Evolutionary conservation across 163 green algal species (phyloP), one percentile per base, ranked within the genome.

Genomic region (Chlorella variabilis): DNA sequence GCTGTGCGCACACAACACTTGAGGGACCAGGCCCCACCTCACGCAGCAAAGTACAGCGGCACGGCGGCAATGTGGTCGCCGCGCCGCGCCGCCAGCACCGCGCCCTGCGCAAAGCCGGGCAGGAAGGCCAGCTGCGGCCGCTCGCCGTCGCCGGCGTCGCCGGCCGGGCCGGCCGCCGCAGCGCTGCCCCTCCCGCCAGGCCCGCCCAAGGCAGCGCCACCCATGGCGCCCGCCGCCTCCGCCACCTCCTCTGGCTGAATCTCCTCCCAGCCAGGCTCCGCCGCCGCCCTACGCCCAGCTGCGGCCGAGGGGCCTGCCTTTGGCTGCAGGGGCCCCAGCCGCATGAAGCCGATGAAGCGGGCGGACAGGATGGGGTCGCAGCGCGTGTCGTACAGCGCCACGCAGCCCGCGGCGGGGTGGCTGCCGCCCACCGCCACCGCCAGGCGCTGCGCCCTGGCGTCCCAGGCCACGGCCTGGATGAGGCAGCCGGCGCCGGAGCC

Each of bases 351-450:
- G n/a, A 86, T 82, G 71, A 86, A 82, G 20, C 82, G 63, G 5
- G 82, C 82, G 8, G 74, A 73, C 20, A 82, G 34, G 39, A 86
- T 78, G 31, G 82, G 82, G n/a, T 86, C 74, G 48, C 62, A 80
- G n/a, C 82, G 74, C 8, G 74, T 82, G 74, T 86, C 82, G 38
- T 83, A 86, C 36, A 86, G 62, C 15, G 82, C 82, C 0, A 78
- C 74, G 29, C 36, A 59, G 45, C 74, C 74, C 9, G 80, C 65
- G 15, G 63, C 74, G 20, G 75, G 82, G 82, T 86, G 82, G 38
- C n/a, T 25, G 51, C 56, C 51, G 11, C 65, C 80, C 49, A 86
- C 69, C 23, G 71, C 71, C 20, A 86, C 36, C 15, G 74, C 82
- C 63, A 86, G 71, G n/a, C 82, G 71, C 71, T 83, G 74, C 3